phyloP scores from a whole-genome alignment of 768 basidiomycete genomes.

The Thelephora aurantiotincta region DNA sequence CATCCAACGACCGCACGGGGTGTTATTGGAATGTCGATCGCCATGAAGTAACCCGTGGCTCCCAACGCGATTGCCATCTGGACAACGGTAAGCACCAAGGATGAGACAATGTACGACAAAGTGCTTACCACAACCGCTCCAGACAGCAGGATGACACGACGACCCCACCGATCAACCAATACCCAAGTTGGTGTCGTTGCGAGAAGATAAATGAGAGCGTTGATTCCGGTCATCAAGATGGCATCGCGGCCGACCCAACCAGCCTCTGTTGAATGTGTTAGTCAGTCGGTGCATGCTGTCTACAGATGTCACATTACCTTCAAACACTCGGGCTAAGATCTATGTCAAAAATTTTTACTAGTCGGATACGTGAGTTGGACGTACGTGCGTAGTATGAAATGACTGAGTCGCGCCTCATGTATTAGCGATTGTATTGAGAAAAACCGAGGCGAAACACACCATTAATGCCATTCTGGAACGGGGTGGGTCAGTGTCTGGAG shows the following conservation, averaged over 20 bases:
- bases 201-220: slow-evolving; percentile 66
- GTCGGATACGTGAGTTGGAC: slow-evolving; percentile 14
- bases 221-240: slow-evolving; percentile 92
- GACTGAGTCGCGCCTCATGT: slow-evolving; percentile 28
- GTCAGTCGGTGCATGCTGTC: background rate
- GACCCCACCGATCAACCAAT: slow-evolving; percentile 83
- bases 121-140: slow-evolving; percentile 64
- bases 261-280: slow-evolving; percentile 43
- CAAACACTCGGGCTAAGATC: background rate
- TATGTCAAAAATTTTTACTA: background rate
- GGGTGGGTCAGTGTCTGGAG: background rate
- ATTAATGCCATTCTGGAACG: slow-evolving; percentile 79
- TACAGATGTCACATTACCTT: slow-evolving; percentile 3
- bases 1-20: slow-evolving; percentile 79
- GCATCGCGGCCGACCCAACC: slow-evolving; percentile 93
- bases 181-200: slow-evolving; percentile 91
- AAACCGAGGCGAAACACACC: slow-evolving; percentile 28
- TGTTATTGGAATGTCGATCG: slow-evolving; percentile 73
- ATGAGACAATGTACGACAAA: background rate
- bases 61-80: slow-evolving; percentile 76
- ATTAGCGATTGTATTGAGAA: background rate
- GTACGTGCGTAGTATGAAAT: slow-evolving; percentile 91
- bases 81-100: background rate
- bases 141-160: slow-evolving; percentile 73
- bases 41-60: slow-evolving; percentile 88